Evolutionary conservation across 1,284 basidiomycete species (phyloP).

Genomic region (Pyrrhoderma lamaoense): DNA sequence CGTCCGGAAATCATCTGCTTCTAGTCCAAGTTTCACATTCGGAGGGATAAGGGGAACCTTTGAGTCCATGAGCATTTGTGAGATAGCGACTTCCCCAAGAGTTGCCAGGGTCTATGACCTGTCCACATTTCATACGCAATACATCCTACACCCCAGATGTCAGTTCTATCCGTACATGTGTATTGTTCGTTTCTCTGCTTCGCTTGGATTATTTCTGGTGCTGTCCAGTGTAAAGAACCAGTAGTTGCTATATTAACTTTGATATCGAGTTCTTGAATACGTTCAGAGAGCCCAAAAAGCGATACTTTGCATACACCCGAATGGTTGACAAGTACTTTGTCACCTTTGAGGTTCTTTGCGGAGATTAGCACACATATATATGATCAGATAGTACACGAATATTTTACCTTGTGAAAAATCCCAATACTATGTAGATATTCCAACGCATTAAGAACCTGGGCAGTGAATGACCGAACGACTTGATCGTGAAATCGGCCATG

Average conservation of each 20-base stretch:
- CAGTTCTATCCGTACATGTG: constrained; percentile 92
- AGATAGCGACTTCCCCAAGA: constrained; percentile 81
- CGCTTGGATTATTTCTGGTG: constrained; percentile 88
- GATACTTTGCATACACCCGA: constrained; percentile 95
- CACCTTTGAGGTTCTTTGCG: constrained; percentile 87
- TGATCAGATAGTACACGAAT: constrained; percentile 1
- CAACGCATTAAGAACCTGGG: constrained; percentile 87
- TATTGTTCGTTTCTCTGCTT: constrained; percentile 50
- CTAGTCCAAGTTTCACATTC: constrained; percentile 66
- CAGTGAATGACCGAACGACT: constrained; percentile 89
- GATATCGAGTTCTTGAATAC: constrained; percentile 79
- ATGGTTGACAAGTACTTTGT: constrained; percentile 95
- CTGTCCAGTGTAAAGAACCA: constrained; percentile 99
- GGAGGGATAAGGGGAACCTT: constrained; percentile 85
- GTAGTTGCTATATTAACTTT: constrained; percentile 87
- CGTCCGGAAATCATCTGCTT: constrained; percentile 82
- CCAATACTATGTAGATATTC: constrained; percentile 89
- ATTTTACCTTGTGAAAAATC: constrained; percentile 84
- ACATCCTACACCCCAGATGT: constrained; percentile 98
- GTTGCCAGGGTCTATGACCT: constrained; percentile 88
- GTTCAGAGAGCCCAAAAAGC: constrained; percentile 95
- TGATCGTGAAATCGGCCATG: constrained; percentile 91
- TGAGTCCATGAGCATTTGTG: constrained; percentile 73
- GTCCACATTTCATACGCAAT: constrained; percentile 98
- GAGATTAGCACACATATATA: constrained; percentile 5